Conservation (phyloP, 805 yeast species). For the Ogataea siamensis region DNA sequence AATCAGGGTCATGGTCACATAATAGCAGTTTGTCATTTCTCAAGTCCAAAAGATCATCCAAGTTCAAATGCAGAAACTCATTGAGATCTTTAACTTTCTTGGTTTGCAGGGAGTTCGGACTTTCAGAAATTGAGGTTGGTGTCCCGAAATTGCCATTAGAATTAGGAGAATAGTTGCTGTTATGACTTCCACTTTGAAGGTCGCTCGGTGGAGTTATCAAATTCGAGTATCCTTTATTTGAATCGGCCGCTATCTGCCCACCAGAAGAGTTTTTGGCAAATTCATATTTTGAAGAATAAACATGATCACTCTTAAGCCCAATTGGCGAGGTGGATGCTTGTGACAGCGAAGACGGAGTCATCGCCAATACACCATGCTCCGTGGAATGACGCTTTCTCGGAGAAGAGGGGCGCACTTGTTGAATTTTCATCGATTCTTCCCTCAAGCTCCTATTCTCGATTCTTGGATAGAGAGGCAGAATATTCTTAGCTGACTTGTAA, state of each 20-base stretch:
- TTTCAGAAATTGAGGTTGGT: conserved; percentile 26
- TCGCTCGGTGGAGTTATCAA: conserved; percentile 30
- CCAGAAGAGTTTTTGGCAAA: neutral
- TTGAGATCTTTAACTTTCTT: conserved; percentile 7
- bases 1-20: conserved; percentile 24
- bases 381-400: neutral
- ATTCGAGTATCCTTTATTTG: conserved; percentile 4
- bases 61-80: conserved; percentile 18
- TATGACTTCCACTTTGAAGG: conserved; percentile 7
- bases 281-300: neutral
- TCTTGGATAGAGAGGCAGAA: conserved; percentile 35
- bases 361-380: conserved; percentile 4
- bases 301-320: conserved; percentile 2
- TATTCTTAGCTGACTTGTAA: conserved; percentile 32
- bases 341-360: conserved; percentile 24
- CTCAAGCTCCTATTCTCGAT: conserved; percentile 33
- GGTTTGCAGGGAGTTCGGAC: conserved; percentile 15
- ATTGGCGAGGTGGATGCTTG: conserved; percentile 18
- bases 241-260: neutral
- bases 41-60: conserved; percentile 28
- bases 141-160: conserved; percentile 10
- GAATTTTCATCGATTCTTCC: conserved; percentile 27
- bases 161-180: conserved; percentile 5
- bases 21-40: conserved; percentile 26
- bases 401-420: conserved; percentile 1